phyloP scores from a whole-genome alignment of 1,139 yeast species.

The Suhomyces chickasaworum region DNA sequence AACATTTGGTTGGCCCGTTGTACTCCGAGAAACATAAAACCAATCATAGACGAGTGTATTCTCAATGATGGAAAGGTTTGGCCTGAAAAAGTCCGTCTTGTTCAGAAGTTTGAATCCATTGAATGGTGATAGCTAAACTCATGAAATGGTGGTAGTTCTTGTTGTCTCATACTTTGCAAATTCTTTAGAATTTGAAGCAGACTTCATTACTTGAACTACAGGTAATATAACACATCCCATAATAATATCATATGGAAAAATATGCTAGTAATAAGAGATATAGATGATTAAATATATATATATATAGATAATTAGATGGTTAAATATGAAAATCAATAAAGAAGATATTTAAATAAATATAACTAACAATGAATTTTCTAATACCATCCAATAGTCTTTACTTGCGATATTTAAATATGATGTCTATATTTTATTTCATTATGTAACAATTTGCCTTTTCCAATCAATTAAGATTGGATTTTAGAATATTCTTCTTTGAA shows the following conservation, averaged over 20 bases:
- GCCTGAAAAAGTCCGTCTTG: constrained; percentile 69
- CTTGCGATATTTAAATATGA: too few species aligned
- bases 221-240: neutral
- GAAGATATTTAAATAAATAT: too few species aligned
- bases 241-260: neutral
- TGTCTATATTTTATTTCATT: too few species aligned
- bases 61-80: constrained; percentile 65
- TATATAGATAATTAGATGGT: neutral
- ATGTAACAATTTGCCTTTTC: too few species aligned
- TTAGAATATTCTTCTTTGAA: constrained; percentile 21
- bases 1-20: constrained; percentile 89
- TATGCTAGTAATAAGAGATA: neutral
- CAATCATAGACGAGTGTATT: constrained; percentile 75
- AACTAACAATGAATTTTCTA: too few species aligned
- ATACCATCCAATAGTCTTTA: too few species aligned
- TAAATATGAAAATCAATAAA: too few species aligned
- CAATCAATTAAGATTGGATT: neutral
- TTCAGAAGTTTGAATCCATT: constrained; percentile 53
- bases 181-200: neutral
- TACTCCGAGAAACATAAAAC: constrained; percentile 70
- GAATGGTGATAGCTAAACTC: constrained; percentile 56
- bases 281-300: too few species aligned
- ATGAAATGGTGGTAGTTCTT: constrained; percentile 52
- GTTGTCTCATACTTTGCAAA: neutral
- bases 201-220: neutral